Conservation (phyloP, 2,329 filamentous ascomycete species). For the Phialemoniopsis sp. region DNA sequence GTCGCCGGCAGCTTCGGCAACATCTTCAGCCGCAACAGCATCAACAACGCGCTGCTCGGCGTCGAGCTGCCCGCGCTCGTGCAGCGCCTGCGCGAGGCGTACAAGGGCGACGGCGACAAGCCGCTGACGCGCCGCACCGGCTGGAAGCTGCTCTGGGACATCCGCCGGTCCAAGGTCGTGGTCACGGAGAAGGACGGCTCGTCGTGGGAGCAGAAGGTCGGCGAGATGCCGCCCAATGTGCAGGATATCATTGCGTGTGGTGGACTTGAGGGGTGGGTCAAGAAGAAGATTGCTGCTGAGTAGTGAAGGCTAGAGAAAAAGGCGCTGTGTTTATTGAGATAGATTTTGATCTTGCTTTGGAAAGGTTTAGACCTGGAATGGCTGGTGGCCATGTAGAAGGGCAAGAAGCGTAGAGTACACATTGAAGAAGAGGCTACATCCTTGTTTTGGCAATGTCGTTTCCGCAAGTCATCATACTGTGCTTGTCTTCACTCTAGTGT, state of each 20-base stretch:
- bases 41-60: constrained; percentile 75
- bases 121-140: constrained; percentile 68
- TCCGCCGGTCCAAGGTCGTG: constrained; percentile 64
- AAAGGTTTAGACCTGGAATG: no score
- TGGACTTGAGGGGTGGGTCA: constrained; percentile 80
- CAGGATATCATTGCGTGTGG: constrained; percentile 79
- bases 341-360: no score
- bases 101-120: constrained; percentile 42
- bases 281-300: constrained; percentile 53
- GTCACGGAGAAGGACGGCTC: constrained; percentile 65
- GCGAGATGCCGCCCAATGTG: constrained; percentile 78
- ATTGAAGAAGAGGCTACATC: no score
- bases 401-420: no score
- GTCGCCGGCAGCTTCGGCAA: constrained; percentile 79
- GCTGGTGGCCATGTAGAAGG: no score
- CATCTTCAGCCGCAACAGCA: constrained; percentile 75
- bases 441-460: no score
- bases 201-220: constrained; percentile 76
- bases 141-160: constrained; percentile 82
- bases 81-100: constrained; percentile 60
- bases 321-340: no score
- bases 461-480: no score
- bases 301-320: no score
- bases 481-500: no score
- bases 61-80: constrained; percentile 67